Conservation (phyloP, 2,329 filamentous ascomycete species). For the Aspergillus sp. region DNA sequence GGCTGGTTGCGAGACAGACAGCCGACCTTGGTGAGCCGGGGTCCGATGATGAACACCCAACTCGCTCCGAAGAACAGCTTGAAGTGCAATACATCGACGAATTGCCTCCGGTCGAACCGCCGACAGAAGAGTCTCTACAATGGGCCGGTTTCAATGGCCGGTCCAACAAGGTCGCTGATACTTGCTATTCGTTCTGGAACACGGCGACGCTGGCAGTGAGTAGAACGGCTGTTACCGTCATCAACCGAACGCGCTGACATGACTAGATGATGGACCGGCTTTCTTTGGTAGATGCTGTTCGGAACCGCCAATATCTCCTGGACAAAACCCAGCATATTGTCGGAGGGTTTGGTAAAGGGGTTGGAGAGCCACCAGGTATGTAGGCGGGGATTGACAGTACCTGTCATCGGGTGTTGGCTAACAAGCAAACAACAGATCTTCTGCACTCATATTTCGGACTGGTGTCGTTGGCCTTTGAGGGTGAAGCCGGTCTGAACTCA, state of each 20-base stretch:
- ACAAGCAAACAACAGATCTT: slow-evolving; percentile 46
- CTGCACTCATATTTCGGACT: slow-evolving; percentile 87
- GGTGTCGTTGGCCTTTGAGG: slow-evolving; percentile 65
- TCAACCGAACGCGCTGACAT: slow-evolving; percentile 2
- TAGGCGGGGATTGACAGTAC: neutral
- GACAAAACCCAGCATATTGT: slow-evolving; percentile 80
- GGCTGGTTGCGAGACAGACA: slow-evolving; percentile 59
- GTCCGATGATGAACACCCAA: slow-evolving; percentile 24
- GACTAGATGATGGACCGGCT: slow-evolving; percentile 50
- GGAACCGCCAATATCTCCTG: slow-evolving; percentile 70
- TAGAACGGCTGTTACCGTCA: no score
- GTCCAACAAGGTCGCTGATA: slow-evolving; percentile 84
- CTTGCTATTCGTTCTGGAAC: slow-evolving; percentile 95
- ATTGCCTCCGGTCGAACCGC: slow-evolving; percentile 20
- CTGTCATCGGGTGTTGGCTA: slow-evolving; percentile 21
- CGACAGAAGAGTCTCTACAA: slow-evolving; percentile 27
- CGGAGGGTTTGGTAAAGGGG: slow-evolving; percentile 69
- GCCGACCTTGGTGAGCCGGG: slow-evolving; percentile 44
- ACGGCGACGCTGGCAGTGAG: slow-evolving; percentile 52
- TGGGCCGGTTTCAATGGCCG: slow-evolving; percentile 80
- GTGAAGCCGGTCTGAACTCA: slow-evolving; percentile 58
- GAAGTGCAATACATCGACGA: slow-evolving; percentile 16
- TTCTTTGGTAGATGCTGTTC: slow-evolving; percentile 49
- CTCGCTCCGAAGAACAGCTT: slow-evolving; percentile 8
- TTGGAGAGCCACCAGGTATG: slow-evolving; percentile 58